Base-by-base conservation (phyloP, 2,329 filamentous ascomycete genomes). In the Aspergillus hortae region DNA sequence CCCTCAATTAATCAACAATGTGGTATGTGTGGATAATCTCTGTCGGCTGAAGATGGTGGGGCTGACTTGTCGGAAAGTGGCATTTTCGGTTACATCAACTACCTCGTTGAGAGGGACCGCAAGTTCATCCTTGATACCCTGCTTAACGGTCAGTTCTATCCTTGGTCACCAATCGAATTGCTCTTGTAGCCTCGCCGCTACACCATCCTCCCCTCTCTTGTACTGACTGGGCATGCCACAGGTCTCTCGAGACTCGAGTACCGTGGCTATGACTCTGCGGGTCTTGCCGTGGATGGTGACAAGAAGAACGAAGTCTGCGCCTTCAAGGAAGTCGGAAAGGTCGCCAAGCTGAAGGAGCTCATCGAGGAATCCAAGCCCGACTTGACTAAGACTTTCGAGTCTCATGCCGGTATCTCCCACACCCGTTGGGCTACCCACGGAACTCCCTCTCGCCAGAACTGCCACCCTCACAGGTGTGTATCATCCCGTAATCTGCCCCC, bases 241-340 rank as follows among this genome's bases (percentile, higher is more conserved):
- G 92, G 92, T 69, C 88, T 97, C 55, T 88, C 90, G 55, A 88
- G 94, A 73, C 88, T 99, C 67, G 94, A 99, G 78, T 99, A 99
- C 81, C 89, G 94, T 75, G 94, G 94, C 64, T 99, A 99, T 76
- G 94, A 99, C 76, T 97, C 94, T 59, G 92, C 94, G 57, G 94
- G 94, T 80, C 82, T 99, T 60, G 92, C 92, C 61, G 79, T 99
- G 66, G 94, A 99, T 73, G 94, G 94, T 58, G 89, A 99, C 82
- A 97, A 96, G 86, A 96, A 94, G 82, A 95, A 96, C 68, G 90
- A 97, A 78, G 91, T 97, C 62, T 84, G 90, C 61, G 92, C 94
- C 58, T 97, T 91, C 84, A 99, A 99, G 83, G 94, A 97, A 80
- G 94, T 99, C 58, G 94, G 94, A 81, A 99, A 99, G 85, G 94